Conservation (phyloP, 305 asterid genomes). For the Ilex paraguariensis region DNA sequence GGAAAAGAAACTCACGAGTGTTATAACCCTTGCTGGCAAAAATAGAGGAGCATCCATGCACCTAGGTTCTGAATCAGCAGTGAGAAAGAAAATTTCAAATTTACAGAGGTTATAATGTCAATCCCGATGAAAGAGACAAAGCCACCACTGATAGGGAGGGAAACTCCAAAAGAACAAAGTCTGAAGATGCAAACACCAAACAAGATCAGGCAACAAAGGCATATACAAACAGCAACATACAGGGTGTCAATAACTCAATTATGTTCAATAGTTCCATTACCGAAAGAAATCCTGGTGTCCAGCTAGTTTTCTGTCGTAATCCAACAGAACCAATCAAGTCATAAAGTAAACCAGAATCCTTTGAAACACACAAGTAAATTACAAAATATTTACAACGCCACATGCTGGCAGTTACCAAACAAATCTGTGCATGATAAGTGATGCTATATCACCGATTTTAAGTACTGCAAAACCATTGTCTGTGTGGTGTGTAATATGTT, state of each 20-base stretch:
- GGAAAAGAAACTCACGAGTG: slow-evolving; percentile 38
- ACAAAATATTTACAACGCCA: slow-evolving; percentile 29
- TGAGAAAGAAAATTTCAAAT: slow-evolving; percentile 42
- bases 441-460: too few species aligned
- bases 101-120: slow-evolving; percentile 60
- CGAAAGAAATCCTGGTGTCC: slow-evolving; percentile 68
- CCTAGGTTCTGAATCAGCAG: slow-evolving; percentile 47
- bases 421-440: too few species aligned
- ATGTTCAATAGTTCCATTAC: slow-evolving; percentile 52
- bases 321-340: slow-evolving; percentile 30
- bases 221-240: slow-evolving; percentile 66
- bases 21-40: slow-evolving; percentile 83
- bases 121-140: slow-evolving; percentile 33
- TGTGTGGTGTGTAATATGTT: too few species aligned
- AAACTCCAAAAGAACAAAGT: slow-evolving; percentile 18
- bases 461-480: too few species aligned
- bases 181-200: slow-evolving; percentile 16
- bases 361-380: slow-evolving; percentile 27
- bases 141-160: slow-evolving; percentile 47
- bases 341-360: slow-evolving; percentile 7
- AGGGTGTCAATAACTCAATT: slow-evolving; percentile 75
- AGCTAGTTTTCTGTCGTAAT: slow-evolving; percentile 27
- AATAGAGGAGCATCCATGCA: slow-evolving; percentile 88
- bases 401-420: slow-evolving; percentile 32
- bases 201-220: slow-evolving; percentile 46